Evolutionary conservation across 2,329 filamentous ascomycete species (phyloP), one percentile per base, ranked within the genome.

Genomic region (Fusarium goolgardi): DNA sequence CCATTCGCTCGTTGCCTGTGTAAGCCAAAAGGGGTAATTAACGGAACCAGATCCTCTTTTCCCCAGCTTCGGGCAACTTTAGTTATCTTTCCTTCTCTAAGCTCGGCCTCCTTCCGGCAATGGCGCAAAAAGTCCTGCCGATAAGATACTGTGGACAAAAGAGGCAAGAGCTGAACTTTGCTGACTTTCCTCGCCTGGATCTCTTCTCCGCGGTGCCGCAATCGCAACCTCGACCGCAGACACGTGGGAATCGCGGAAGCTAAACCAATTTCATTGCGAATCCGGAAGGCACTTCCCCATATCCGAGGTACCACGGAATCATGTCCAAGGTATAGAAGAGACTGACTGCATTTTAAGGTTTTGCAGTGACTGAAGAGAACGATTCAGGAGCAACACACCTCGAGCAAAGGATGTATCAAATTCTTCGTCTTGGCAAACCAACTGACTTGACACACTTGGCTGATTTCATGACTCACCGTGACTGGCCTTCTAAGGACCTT

Each of bases 241-340:
- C 65, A 65, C 65, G 65, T 68, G 65, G 65, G 45, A 68, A 69
- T 50, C 34, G 46, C 60, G 65, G 65, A 68, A 60, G 60, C 65
- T 57, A 67, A 53, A 20, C 32, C 35, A 13, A n/a, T 39, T 32
- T 20, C 21, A 37, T 37, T 32, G 29, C 23, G 40, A 21, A 31
- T n/a, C 27, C 53, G 39, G 43, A 59, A 50, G 54, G 37, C 49
- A 49, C 53, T 39, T 20, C 34, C 52, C 47, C 32, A 54, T 29
- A 52, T 35, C 62, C 60, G 61, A 65, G 60, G 61, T 15, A 37
- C 29, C 44, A 60, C 43, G 54, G 60, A 59, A 21, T 18, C 7
- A 32, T 44, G 46, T 25, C 62, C 62, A 60, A 65, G 45, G 45
- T 21, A n/a, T 37, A 27, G 46, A 20, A 39, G 20, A 50, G 16